phyloP scores from a whole-genome alignment of 2,329 filamentous ascomycete genomes.

The Colletotrichum falcatum region DNA sequence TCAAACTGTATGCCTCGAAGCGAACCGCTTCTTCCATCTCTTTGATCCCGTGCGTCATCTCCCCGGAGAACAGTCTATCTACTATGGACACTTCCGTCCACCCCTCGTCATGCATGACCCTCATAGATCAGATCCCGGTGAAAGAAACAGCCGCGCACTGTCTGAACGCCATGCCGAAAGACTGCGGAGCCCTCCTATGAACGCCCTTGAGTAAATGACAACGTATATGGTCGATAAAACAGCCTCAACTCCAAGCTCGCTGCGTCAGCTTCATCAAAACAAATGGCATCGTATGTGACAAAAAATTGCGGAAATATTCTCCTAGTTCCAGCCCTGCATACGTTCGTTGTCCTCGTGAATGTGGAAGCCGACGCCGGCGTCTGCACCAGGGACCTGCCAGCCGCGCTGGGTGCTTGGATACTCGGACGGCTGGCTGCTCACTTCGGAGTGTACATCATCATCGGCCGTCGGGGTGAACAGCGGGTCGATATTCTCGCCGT shows the following conservation, averaged over 20 bases:
- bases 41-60: background rate
- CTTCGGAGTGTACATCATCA: slow-evolving; percentile 50
- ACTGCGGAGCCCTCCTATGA: background rate
- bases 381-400: slow-evolving; percentile 50
- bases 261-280: slow-evolving; percentile 37
- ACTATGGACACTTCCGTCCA: background rate
- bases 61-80: background rate
- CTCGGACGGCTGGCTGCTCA: slow-evolving; percentile 66
- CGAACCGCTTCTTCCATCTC: background rate
- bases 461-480: slow-evolving; percentile 43
- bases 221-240: slow-evolving; percentile 27
- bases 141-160: slow-evolving; percentile 2
- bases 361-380: slow-evolving; percentile 47
- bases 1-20: background rate
- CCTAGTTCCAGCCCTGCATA: slow-evolving; percentile 34
- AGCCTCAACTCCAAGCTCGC: slow-evolving; percentile 34
- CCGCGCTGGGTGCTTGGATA: slow-evolving; percentile 65
- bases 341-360: slow-evolving; percentile 55
- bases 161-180: slow-evolving; percentile 30
- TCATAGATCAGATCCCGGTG: slow-evolving; percentile 1
- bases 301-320: background rate
- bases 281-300: slow-evolving; percentile 8
- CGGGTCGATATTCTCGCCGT: slow-evolving; percentile 66
- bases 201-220: slow-evolving; percentile 16
- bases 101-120: background rate